Evolutionary conservation across 371 early-diverging fungal genomes (phyloP).

Genomic region (Mucor mucedo): DNA sequence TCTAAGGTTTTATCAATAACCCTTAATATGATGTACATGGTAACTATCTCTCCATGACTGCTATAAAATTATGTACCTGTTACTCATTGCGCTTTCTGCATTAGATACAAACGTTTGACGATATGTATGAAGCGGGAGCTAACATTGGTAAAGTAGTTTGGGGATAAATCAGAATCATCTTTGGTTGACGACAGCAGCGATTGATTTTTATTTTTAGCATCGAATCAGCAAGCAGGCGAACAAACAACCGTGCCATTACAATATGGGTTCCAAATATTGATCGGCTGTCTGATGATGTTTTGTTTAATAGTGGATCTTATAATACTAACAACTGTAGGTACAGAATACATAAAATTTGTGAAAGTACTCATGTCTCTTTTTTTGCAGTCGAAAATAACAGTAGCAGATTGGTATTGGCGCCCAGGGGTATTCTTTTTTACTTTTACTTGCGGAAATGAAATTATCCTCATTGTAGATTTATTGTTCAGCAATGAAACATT

Average conservation of each 20-base stretch:
- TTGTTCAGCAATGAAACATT: conserved; percentile 10
- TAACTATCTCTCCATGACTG: background rate
- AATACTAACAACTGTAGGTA: conserved; percentile 30
- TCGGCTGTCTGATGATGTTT: conserved; percentile 27
- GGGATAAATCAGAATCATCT: background rate
- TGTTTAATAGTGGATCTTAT: conserved; percentile 26
- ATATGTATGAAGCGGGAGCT: conserved; percentile 19
- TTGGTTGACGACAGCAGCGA: background rate
- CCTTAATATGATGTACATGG: conserved; percentile 30
- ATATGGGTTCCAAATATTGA: conserved; percentile 17
- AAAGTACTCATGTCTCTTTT: background rate
- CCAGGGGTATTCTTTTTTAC: conserved; percentile 30
- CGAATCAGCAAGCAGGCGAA: conserved; percentile 2
- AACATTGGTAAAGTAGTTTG: background rate
- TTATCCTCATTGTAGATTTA: conserved; percentile 3
- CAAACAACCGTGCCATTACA: conserved; percentile 9
- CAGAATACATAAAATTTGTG: background rate
- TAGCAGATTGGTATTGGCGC: conserved; percentile 34
- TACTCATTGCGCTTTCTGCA: background rate
- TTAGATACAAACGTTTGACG: conserved; percentile 19
- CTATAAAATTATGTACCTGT: background rate
- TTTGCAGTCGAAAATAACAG: conserved; percentile 22
- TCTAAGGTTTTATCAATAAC: conserved; percentile 20
- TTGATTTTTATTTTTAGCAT: background rate
- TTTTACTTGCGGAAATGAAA: conserved; percentile 18